These are phyloP conservation scores for Kwoniella sp. DNA, from an alignment of 768 basidiomycete genomes.

Conservation along the genomic window DNA sequence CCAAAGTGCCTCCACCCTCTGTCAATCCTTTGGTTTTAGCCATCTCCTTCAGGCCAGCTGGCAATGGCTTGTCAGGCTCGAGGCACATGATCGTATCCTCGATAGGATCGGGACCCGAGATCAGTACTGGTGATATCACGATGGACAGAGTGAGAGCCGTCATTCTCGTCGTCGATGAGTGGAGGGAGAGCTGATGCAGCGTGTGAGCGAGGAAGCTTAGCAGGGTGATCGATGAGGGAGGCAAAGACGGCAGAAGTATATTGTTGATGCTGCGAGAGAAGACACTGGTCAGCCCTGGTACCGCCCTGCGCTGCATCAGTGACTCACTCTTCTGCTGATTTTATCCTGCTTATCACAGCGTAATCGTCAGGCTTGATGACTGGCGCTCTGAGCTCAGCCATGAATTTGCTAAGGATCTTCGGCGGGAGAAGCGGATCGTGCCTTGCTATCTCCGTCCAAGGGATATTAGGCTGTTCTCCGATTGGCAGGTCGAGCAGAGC, in stretches of 20 bases:
- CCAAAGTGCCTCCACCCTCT: slow-evolving; percentile 24
- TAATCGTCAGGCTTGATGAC: slow-evolving; percentile 27
- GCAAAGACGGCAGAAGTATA: slow-evolving; percentile 24
- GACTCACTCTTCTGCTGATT: slow-evolving; percentile 27
- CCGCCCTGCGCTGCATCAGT: not conserved
- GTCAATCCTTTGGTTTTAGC: not conserved
- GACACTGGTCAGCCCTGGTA: not conserved
- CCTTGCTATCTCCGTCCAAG: slow-evolving; percentile 39
- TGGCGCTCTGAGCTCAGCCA: slow-evolving; percentile 20
- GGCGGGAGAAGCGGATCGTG: slow-evolving; percentile 40
- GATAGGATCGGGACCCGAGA: slow-evolving; percentile 35
- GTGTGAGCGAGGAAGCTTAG: slow-evolving; percentile 24
- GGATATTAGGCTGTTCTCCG: slow-evolving; percentile 31
- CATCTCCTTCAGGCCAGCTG: slow-evolving; percentile 31
- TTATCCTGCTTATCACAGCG: slow-evolving; percentile 18
- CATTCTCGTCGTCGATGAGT: slow-evolving; percentile 37
- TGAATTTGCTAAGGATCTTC: slow-evolving; percentile 30
- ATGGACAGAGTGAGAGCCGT: slow-evolving; percentile 36
- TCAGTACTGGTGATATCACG: slow-evolving; percentile 39
- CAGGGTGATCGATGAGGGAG: not conserved
- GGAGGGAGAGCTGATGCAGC: slow-evolving; percentile 22
- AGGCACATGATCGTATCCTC: slow-evolving; percentile 44
- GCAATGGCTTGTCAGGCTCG: slow-evolving; percentile 33
- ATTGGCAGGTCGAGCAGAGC: slow-evolving; percentile 32
- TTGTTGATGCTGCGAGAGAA: slow-evolving; percentile 15